Evolutionary conservation across 495 filamentous ascomycete species (phyloP), one percentile per base, ranked within the genome.

Genomic region (Cenococcum geophilum): DNA sequence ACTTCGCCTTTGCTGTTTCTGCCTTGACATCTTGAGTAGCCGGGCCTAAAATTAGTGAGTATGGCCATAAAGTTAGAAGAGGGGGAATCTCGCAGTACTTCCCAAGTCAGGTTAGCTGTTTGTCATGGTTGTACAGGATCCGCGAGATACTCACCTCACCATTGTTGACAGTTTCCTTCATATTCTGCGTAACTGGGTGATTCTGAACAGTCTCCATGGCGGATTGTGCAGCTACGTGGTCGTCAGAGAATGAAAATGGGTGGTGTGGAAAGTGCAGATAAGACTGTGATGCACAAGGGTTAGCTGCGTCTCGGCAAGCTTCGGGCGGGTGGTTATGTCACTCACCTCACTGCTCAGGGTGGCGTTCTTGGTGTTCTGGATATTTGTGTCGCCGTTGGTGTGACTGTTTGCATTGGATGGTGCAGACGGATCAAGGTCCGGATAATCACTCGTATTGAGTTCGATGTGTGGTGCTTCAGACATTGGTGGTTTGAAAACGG

Each of bases 1-100:
- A 75, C 55, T 78, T 72, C 54, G 90, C 89, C 76, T 87, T 88
- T 62, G 82, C 80, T 52, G 76, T 76, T 72, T 95, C 82, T 64
- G 86, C 79, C 74, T 87, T 88, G 73, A 90, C 81, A 67, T 83
- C 88, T 73, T 91, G 82, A 58, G 86, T 88, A 54, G 93, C 77
- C 35, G 90, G 87, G 58, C 87, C 90, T 91, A 6, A 6, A 32
- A 32, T 2, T 6, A 32, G 27, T 32, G 68, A 47, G 52, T 43
- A 50, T 53, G 36, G 65, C 32, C 66, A 57, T 55, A n/a, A 45
- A 36, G 47, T 62, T 42, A 34, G 22, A 25, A n/a, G 32, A 36
- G 11, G 36, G 49, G 11, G 58, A 42, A 52, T 27, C 35, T 60
- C 36, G 42, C 27, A 58, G 62, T 52, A 58, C 51, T 63, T 58